Evolutionary conservation across 2,329 filamentous ascomycete species (phyloP).

Genomic region (Aspergillus luchuensis): DNA sequence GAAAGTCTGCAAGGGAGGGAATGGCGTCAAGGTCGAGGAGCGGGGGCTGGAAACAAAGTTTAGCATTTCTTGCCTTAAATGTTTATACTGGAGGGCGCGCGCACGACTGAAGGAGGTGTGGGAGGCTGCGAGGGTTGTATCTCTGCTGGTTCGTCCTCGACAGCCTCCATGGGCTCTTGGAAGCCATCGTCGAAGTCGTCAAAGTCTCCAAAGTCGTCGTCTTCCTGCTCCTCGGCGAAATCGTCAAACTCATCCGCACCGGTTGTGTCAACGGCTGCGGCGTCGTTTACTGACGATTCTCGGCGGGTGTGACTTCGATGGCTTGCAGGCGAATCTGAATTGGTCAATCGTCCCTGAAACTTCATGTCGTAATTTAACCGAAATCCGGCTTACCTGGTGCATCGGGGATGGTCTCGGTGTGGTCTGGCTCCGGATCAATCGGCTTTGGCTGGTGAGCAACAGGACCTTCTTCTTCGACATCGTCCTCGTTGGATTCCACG

Average conservation of each 20-base stretch:
- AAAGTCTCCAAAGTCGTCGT: conserved; percentile 66
- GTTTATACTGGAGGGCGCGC: conserved; percentile 27
- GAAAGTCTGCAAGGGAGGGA: conserved; percentile 47
- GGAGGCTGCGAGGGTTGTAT: conserved; percentile 30
- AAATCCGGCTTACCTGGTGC: conserved; percentile 58
- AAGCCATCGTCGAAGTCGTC: conserved; percentile 71
- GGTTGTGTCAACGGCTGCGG: conserved; percentile 65
- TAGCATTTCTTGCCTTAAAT: background rate
- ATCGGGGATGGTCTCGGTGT: conserved; percentile 47
- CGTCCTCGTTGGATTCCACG: conserved; percentile 43
- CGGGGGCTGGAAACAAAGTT: conserved; percentile 32
- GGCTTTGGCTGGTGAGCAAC: conserved; percentile 44
- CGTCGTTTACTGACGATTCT: conserved; percentile 42
- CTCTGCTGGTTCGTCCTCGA: conserved; percentile 27
- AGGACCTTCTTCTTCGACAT: conserved; percentile 31
- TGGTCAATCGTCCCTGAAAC: conserved; percentile 61
- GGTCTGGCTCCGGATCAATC: conserved; percentile 48
- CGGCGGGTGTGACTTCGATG: conserved; percentile 44
- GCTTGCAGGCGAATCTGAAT: conserved; percentile 59
- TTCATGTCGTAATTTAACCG: conserved; percentile 31
- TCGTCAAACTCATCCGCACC: conserved; percentile 62
- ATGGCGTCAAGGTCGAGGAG: conserved; percentile 58
- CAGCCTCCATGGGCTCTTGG: conserved; percentile 49
- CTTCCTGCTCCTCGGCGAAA: conserved; percentile 55
- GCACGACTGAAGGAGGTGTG: conserved; percentile 47